Percentiles rank a stretch among this genome's conserved stretches.
These are phyloP conservation scores for Yamadazyma endophytica DNA, from an alignment of 805 yeast genomes.

Conservation along the genomic window DNA sequence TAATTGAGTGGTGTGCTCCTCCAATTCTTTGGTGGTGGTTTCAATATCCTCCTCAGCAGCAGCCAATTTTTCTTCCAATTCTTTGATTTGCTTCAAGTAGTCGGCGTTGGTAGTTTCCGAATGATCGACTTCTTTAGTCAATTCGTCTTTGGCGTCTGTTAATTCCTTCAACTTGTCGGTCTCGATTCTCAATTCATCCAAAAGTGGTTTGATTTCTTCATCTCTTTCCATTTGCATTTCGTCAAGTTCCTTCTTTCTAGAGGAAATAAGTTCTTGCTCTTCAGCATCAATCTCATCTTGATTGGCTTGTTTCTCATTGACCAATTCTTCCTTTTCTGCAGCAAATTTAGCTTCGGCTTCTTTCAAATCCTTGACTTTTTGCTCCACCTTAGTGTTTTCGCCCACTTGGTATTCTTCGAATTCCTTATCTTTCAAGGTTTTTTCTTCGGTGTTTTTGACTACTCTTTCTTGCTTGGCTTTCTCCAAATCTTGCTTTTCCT, in stretches of 20 bases:
- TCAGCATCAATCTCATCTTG: constrained; percentile 41
- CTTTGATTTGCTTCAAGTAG: constrained; percentile 39
- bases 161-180: constrained; percentile 46
- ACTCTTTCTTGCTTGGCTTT: constrained; percentile 32
- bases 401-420: constrained; percentile 24
- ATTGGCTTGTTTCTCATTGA: constrained; percentile 44
- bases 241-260: constrained; percentile 43
- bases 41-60: constrained; percentile 36
- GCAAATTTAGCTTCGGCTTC: constrained; percentile 37
- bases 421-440: constrained; percentile 25
- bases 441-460: constrained; percentile 26
- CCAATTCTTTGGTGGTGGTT: constrained; percentile 27
- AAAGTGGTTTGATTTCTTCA: constrained; percentile 49
- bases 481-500: constrained; percentile 33
- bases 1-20: constrained; percentile 30
- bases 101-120: constrained; percentile 45
- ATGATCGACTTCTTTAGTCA: constrained; percentile 38
- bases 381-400: constrained; percentile 27
- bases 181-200: constrained; percentile 50
- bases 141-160: constrained; percentile 45
- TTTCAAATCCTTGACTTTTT: constrained; percentile 22
- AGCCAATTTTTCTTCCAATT: constrained; percentile 41
- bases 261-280: constrained; percentile 41
- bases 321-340: constrained; percentile 36
- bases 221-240: constrained; percentile 51